Evolutionary conservation across 495 filamentous ascomycete genomes (phyloP).

Genomic region (Lasiosphaeria miniovina): DNA sequence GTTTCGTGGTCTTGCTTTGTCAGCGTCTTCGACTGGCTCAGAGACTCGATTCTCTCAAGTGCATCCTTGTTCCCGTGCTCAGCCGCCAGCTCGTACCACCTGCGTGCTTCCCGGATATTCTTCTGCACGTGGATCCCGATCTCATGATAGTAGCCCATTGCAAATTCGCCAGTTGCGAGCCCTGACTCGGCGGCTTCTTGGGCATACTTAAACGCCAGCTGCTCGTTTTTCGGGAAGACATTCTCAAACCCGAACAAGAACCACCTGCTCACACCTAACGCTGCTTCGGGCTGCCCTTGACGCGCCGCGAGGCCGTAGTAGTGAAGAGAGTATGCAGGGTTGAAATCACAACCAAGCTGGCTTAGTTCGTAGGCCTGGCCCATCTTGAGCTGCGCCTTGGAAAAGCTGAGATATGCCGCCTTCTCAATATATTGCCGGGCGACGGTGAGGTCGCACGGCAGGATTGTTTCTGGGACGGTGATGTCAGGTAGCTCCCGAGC

Average conservation of each 20-base stretch:
- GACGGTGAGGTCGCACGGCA: conserved; percentile 71
- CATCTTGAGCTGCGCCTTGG: conserved; percentile 97
- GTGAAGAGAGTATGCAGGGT: conserved; percentile 85
- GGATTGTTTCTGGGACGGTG: conserved; percentile 62
- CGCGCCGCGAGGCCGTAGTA: conserved; percentile 92
- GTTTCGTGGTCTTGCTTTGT: conserved; percentile 91
- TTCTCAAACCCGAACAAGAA: conserved; percentile 93
- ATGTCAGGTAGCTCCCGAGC: conserved; percentile 88
- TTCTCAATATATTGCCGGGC: conserved; percentile 91
- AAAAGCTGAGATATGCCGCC: conserved; percentile 92
- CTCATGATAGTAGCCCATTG: conserved; percentile 96
- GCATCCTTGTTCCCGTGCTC: conserved; percentile 93
- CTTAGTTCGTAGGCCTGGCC: conserved; percentile 93
- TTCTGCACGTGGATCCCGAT: conserved; percentile 84
- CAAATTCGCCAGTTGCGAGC: conserved; percentile 89
- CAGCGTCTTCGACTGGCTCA: conserved; percentile 80
- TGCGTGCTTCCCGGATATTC: conserved; percentile 77
- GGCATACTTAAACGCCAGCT: conserved; percentile 86
- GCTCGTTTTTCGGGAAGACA: conserved; percentile 91
- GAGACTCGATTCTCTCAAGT: conserved; percentile 72
- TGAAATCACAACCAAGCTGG: conserved; percentile 90
- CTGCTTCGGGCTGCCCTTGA: conserved; percentile 84
- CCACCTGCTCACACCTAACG: conserved; percentile 98
- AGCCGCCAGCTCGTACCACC: conserved; percentile 88
- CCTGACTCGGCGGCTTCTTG: conserved; percentile 76